Evolutionary conservation across 169 alveolate genomes (phyloP), one percentile per base, ranked within the genome.

Genomic region (Plasmodium knowlesi): DNA sequence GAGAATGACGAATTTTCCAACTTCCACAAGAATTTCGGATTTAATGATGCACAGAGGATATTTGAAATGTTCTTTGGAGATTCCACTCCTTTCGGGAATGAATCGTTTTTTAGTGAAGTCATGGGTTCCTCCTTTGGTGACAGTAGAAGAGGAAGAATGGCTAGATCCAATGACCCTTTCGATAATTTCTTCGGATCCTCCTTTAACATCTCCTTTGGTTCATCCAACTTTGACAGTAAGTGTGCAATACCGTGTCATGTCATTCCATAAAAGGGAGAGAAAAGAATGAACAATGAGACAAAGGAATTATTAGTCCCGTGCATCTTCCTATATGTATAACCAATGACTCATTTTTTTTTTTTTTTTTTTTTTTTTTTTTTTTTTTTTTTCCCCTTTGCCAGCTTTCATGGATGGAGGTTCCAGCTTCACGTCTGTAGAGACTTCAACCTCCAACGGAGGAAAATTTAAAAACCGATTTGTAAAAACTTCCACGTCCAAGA

Each of bases 31-130:
- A 83, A 95, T 85, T 95, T 95, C 89, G 96, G 92, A 34, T 95
- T 95, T 81, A 89, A 85, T 39, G 96, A 95, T 81, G 96, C 96
- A 0, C 93, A 88, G 57, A 92, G 95, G 74, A 86, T 95, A 67
- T 95, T 95, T 50, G 94, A 95, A 74, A 88, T 88, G 96, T 95
- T 95, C 79, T 95, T 95, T 86, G 95, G 96, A 50, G 93, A 85
- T 22, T 85, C 93, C 19, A 53, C 93, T n/a, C 93, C 93, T 0
- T 85, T 85, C 54, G 93, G 93, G 0, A 54, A 76, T 39, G 93
- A 85, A 12, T 85, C 93, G 32, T 85, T 85, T 85, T 85, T 85
- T 53, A 78, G 93, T 74, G 93, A 85, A 34, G 93, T 85, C 30
- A 85, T 85, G 93, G 81, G 93, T 50, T 85, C 93, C 37, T 41